Percentiles rank a stretch among this genome's conserved stretches.
Evolutionary conservation across 2,329 filamentous ascomycete genomes (phyloP).

Genomic region (Fusarium ambrosium): DNA sequence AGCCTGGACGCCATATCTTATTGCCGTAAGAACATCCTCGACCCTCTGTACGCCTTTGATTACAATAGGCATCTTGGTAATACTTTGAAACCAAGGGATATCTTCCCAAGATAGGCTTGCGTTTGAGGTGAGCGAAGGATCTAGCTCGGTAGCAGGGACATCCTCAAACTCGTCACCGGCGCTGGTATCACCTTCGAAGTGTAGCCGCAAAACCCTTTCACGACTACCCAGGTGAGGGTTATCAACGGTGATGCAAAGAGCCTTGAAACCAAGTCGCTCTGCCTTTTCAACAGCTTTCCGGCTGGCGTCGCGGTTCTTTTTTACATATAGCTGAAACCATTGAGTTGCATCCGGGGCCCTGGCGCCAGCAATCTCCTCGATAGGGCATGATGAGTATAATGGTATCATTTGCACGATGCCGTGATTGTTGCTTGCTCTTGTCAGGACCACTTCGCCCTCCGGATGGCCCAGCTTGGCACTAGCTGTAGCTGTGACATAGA

Average conservation of each 20-base stretch:
- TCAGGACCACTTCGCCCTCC: conserved; percentile 16
- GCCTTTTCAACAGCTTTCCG: conserved; percentile 20
- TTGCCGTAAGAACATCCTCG: conserved; percentile 89
- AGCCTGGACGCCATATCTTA: conserved; percentile 83
- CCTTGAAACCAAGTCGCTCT: conserved; percentile 16
- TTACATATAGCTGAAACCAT: conserved; percentile 32
- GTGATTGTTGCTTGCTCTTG: conserved; percentile 20
- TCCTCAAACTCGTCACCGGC: conserved; percentile 13
- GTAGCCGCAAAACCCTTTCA: conserved; percentile 16
- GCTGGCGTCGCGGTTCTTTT: conserved; percentile 15
- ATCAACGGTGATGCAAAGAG: conserved; percentile 29
- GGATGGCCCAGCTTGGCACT: conserved; percentile 26
- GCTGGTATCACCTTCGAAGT: background rate
- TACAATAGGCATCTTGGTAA: conserved; percentile 93
- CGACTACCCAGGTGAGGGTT: conserved; percentile 29
- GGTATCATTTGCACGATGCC: conserved; percentile 30
- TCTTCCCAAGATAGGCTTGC: conserved; percentile 93
- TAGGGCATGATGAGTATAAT: conserved; percentile 17
- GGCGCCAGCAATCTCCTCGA: background rate
- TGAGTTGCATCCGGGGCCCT: background rate
- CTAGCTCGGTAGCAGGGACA: conserved; percentile 21
- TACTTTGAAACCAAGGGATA: conserved; percentile 88
- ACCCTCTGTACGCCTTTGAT: conserved; percentile 96
- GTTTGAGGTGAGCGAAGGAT: conserved; percentile 56
- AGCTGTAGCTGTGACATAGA: conserved; percentile 28